Conservation (phyloP, 2,329 filamentous ascomycete species). For the Paraconiothyrium sp. region DNA sequence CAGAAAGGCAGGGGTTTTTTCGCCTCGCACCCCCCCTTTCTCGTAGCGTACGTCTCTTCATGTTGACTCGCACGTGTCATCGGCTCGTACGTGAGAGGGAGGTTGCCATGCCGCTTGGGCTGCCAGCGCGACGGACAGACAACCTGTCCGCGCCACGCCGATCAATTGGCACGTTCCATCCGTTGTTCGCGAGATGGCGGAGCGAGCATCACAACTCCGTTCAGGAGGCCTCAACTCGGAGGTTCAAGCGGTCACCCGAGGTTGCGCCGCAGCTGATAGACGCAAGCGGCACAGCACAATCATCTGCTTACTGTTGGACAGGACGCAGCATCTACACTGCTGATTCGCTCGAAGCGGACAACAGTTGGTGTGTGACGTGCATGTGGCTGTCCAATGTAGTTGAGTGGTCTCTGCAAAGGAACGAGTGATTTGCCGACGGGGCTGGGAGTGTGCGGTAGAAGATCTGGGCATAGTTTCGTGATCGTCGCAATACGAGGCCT, state of each 20-base stretch:
- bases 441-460: constrained; percentile 3
- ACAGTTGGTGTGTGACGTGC: constrained; percentile 3
- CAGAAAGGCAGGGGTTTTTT: constrained; percentile 1
- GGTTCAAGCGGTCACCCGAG: background rate
- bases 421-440: constrained; percentile 9
- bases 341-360: background rate
- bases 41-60: background rate
- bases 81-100: background rate
- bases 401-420: background rate
- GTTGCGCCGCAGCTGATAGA: background rate
- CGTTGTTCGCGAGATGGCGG: background rate
- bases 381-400: background rate
- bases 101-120: background rate
- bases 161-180: background rate
- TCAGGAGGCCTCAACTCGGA: constrained; percentile 2
- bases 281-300: constrained; percentile 14
- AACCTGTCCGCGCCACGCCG: background rate
- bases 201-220: background rate
- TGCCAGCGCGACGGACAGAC: background rate
- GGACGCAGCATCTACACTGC: background rate
- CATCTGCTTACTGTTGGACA: constrained; percentile 3
- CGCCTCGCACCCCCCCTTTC: background rate
- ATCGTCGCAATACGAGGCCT: constrained; percentile 11
- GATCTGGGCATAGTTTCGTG: constrained; percentile 8
- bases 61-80: background rate